Percentiles rank a stretch among this genome's conserved stretches.
Conservation (phyloP, 257 asterid species). For the Nicotiana undulata region DNA sequence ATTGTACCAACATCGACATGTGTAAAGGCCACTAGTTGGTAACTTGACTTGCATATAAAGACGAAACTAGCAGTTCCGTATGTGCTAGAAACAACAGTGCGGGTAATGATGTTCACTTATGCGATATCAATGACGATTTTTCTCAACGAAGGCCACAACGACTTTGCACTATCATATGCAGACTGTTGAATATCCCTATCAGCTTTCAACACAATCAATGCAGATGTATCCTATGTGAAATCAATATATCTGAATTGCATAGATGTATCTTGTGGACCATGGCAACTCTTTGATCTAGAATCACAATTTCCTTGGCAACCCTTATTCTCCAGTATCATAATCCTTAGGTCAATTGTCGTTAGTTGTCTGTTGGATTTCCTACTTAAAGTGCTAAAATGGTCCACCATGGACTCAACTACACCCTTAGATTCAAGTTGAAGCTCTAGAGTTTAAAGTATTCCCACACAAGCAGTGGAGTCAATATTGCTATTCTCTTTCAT, state of each 20-base stretch:
- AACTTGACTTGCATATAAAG: too few relatives aligned
- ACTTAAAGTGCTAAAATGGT: slow-evolving; percentile 62
- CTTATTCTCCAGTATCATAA: slow-evolving; percentile 75
- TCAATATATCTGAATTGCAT: slow-evolving; percentile 55
- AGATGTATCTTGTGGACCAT: slow-evolving; percentile 59
- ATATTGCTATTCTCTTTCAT: slow-evolving; percentile 35
- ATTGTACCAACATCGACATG: too few relatives aligned
- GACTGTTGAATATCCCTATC: too few relatives aligned
- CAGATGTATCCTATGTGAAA: slow-evolving; percentile 55
- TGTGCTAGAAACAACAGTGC: too few relatives aligned
- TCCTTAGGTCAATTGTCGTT: slow-evolving; percentile 74
- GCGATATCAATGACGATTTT: too few relatives aligned
- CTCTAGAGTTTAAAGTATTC: slow-evolving; percentile 77
- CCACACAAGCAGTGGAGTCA: slow-evolving; percentile 60
- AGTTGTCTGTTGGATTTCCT: slow-evolving; percentile 70
- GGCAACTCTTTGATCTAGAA: slow-evolving; percentile 61
- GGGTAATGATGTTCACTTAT: too few relatives aligned
- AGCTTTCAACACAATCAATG: slow-evolving; percentile 8
- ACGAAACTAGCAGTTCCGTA: too few relatives aligned
- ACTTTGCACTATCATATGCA: too few relatives aligned
- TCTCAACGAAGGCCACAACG: too few relatives aligned
- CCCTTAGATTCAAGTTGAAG: slow-evolving; percentile 66
- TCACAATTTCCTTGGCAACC: slow-evolving; percentile 47
- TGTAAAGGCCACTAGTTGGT: too few relatives aligned
- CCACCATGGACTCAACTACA: slow-evolving; percentile 74